Base-by-base conservation (phyloP, 306 rosid genomes). In the Casuarina cunninghamiana region DNA sequence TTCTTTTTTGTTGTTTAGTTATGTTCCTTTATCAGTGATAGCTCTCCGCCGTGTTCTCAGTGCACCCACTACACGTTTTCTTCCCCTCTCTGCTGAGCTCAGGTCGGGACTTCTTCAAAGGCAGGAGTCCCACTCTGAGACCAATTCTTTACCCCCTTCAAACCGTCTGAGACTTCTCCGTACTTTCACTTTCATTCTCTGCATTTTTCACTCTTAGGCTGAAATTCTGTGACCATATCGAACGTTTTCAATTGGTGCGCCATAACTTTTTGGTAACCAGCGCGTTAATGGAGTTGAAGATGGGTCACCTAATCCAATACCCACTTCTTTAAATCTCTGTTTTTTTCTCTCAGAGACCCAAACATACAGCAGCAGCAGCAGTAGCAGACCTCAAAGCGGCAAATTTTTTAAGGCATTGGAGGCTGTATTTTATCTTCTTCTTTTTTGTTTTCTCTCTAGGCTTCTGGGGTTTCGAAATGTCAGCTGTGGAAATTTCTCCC, bases 61-160 rank as follows among this genome's bases (percentile, higher is more conserved):
- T 77, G 60, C 83, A 80, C 85, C 78, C 82, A 90, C 83, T 68
- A 85, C 85, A 85, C 89, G 90, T 86, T 84, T 81, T 84, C 88
- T 84, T 83, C 85, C 83, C 71, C 57, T 85, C 78, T 87, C 73
- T 76, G 75, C 82, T 74, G 83, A 67, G 83, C 76, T 54, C 81
- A 55, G 77, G 85, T 82, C 73, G 84, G 66, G 41, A 75, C 86
- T 78, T 71, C 85, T 77, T 72, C 82, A 77, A 51, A 65, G 68
- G 57, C 83, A 79, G 48, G 73, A 71, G 74, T 81, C 84, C 83
- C 53, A 81, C 74, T 85, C 84, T 79, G 21, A 32, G 50, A 71
- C 60, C 85, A 71, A 48, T 76, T 77, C 19, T 62, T 60, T 82
- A 58, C 72, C 67, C 62, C 77, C 76, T 70, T 32, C 39, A 62